A percentile compares a stretch with the other conserved stretches of the same genome.
Conservation (phyloP, 2,329 filamentous ascomycete genomes). For the Didymosphaeria variabile region DNA sequence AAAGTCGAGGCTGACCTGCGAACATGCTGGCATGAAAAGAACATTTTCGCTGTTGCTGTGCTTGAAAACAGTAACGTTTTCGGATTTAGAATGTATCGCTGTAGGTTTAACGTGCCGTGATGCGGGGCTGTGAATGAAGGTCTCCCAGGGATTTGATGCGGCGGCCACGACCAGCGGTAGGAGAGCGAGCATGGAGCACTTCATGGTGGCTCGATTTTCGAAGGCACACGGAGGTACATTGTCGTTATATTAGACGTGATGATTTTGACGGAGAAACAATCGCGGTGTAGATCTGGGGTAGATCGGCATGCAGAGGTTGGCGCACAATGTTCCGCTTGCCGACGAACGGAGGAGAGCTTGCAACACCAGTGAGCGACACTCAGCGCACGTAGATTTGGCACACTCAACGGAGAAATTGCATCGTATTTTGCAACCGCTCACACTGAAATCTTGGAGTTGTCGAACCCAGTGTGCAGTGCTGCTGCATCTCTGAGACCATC, state of each 20-base stretch:
- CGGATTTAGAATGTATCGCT: conserved; percentile 17
- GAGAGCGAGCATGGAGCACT: background rate
- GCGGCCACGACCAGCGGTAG: background rate
- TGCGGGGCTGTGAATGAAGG: conserved; percentile 23
- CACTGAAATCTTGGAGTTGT: no score
- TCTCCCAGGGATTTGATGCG: conserved; percentile 19
- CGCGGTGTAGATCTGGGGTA: conserved; percentile 4
- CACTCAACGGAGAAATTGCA: background rate
- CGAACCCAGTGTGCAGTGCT: no score
- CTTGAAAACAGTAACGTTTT: conserved; percentile 22
- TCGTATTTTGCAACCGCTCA: background rate
- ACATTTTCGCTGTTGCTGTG: conserved; percentile 15
- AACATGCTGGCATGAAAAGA: conserved; percentile 11
- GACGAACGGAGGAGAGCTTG: background rate
- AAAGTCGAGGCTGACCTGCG: conserved; percentile 24
- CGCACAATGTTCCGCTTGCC: background rate
- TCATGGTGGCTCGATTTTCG: background rate
- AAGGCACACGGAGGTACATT: background rate
- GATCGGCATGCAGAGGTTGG: background rate
- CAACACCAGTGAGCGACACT: background rate
- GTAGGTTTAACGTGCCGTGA: conserved; percentile 20
- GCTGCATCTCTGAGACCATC: no score
- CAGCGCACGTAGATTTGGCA: background rate
- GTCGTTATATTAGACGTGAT: background rate
- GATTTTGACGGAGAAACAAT: background rate